phyloP scores from a whole-genome alignment of 1,139 yeast species.

The Schwanniomyces etchellsii region DNA sequence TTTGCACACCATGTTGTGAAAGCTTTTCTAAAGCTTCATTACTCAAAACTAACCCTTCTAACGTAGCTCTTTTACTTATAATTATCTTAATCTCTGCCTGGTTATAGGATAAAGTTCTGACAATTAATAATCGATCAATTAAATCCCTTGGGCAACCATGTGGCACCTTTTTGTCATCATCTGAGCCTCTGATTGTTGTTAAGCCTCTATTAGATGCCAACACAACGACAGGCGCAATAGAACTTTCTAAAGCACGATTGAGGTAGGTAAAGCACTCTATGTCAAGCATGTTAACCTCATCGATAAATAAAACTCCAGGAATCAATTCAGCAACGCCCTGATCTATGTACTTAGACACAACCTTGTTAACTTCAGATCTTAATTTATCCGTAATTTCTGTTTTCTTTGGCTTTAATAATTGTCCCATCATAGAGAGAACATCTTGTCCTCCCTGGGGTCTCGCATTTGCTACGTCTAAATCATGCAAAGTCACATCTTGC shows the following conservation, averaged over 20 bases:
- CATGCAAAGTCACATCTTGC: conserved; percentile 95
- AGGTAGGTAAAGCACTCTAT: conserved; percentile 92
- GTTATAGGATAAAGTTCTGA: conserved; percentile 83
- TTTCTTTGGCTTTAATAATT: conserved; percentile 88
- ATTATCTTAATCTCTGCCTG: conserved; percentile 79
- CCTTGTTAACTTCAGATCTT: conserved; percentile 89
- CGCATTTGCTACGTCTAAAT: conserved; percentile 92
- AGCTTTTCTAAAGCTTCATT: conserved; percentile 67
- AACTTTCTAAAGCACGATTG: conserved; percentile 86
- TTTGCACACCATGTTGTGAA: conserved; percentile 64
- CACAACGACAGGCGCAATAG: conserved; percentile 91
- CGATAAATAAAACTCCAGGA: conserved; percentile 96
- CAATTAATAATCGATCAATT: conserved; percentile 83
- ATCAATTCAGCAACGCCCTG: conserved; percentile 98
- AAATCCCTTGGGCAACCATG: conserved; percentile 97
- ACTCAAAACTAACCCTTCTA: conserved; percentile 64
- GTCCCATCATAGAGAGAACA: conserved; percentile 98
- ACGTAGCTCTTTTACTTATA: conserved; percentile 70
- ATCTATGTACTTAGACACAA: conserved; percentile 91
- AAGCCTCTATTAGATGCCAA: conserved; percentile 93
- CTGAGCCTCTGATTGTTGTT: conserved; percentile 89
- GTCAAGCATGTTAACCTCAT: conserved; percentile 97
- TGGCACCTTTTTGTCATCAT: conserved; percentile 68
- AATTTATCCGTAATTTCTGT: conserved; percentile 98
- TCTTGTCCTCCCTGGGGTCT: conserved; percentile 99